Evolutionary conservation across 345 rosid genomes (phyloP).

Genomic region (Gossypium stocksii): DNA sequence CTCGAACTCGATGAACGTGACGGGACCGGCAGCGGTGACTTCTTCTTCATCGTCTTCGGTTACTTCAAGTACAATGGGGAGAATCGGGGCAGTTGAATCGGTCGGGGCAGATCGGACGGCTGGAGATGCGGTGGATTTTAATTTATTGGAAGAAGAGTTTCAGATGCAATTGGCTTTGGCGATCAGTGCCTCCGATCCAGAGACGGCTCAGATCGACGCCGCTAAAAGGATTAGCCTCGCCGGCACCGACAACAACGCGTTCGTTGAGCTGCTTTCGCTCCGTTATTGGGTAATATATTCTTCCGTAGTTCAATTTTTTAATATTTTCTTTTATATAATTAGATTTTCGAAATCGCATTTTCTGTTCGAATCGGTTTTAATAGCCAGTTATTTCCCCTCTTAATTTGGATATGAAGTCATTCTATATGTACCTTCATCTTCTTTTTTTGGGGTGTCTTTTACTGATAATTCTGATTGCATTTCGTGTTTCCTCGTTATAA

Average conservation of each 20-base stretch:
- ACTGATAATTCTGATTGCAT: not conserved
- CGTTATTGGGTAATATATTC: constrained; percentile 70
- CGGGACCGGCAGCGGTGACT: constrained; percentile 18
- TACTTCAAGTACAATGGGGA: constrained; percentile 35
- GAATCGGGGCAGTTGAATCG: constrained; percentile 48
- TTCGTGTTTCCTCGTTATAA: not conserved
- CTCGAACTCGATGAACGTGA: constrained; percentile 28
- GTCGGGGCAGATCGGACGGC: constrained; percentile 38
- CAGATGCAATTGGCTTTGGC: constrained; percentile 95
- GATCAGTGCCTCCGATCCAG: constrained; percentile 89
- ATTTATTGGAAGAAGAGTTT: constrained; percentile 82
- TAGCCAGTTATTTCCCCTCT: not conserved
- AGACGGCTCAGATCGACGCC: constrained; percentile 90
- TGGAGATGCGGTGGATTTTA: constrained; percentile 46
- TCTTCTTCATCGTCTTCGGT: constrained; percentile 38
- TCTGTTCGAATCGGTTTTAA: not conserved
- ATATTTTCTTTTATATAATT: constrained; percentile 10
- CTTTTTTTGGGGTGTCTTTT: not conserved
- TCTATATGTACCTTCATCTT: not conserved
- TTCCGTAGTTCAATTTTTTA: not conserved
- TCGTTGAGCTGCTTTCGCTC: constrained; percentile 63
- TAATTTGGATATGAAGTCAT: not conserved
- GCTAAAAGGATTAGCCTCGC: constrained; percentile 94
- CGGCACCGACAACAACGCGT: constrained; percentile 42
- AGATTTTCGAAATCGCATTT: not conserved